Percentiles rank a stretch among this genome's conserved stretches.
Conservation (phyloP, 345 rosid species). For the Hibiscus tridactylites region DNA sequence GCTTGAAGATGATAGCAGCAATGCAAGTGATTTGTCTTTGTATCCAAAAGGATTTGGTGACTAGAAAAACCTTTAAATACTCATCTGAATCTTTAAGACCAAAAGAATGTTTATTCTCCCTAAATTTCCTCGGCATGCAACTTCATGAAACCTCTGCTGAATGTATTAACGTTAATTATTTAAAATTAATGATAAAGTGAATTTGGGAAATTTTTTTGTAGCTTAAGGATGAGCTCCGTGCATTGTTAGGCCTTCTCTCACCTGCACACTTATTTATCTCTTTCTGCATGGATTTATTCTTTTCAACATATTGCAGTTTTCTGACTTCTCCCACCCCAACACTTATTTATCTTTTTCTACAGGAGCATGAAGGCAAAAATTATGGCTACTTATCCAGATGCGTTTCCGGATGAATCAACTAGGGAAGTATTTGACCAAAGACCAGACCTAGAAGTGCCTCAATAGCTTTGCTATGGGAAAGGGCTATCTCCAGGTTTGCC, state of each 20-base stretch:
- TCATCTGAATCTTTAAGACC: not conserved
- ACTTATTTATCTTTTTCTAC: not conserved
- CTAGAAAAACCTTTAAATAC: not conserved
- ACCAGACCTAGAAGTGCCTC: constrained; percentile 70
- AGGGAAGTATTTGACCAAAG: constrained; percentile 62
- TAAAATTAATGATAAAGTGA: not conserved
- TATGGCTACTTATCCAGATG: constrained; percentile 47
- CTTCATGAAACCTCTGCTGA: not conserved
- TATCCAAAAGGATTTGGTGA: not conserved
- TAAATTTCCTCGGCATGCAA: not conserved
- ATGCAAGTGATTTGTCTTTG: not conserved
- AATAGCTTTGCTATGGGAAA: constrained; percentile 7
- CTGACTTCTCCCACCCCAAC: not conserved
- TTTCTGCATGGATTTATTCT: not conserved
- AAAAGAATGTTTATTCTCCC: not conserved
- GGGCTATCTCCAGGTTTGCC: not conserved
- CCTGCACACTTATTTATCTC: too few species aligned
- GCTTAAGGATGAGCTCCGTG: not conserved
- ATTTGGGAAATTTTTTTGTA: not conserved
- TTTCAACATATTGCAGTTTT: not conserved
- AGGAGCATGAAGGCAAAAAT: constrained; percentile 66
- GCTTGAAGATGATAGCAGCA: not conserved
- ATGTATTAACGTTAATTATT: not conserved
- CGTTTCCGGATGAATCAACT: constrained; percentile 65
- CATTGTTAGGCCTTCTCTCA: not conserved